Conservation (phyloP, 2,329 filamentous ascomycete species). For the Aaosphaeria arxii region DNA sequence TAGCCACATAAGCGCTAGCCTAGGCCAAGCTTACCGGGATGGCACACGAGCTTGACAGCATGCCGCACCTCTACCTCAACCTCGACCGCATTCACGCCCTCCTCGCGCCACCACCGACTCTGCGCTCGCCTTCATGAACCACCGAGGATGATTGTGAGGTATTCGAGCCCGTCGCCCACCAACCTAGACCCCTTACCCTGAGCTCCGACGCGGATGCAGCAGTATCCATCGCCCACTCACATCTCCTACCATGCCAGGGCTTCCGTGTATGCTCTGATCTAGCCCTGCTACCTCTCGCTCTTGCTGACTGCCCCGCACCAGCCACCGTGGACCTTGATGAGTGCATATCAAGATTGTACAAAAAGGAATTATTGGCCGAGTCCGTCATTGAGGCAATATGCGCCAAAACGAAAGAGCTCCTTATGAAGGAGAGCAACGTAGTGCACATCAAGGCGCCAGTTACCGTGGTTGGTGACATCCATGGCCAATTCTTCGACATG, state of each 20-base stretch:
- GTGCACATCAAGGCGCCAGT: slow-evolving; percentile 95
- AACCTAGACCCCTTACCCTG: slow-evolving; percentile 35
- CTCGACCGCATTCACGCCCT: slow-evolving; percentile 1
- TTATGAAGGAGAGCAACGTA: slow-evolving; percentile 99
- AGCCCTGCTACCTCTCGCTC: slow-evolving; percentile 1
- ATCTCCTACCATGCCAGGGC: slow-evolving; percentile 46
- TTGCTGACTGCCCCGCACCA: slow-evolving; percentile 39
- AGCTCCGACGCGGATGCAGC: slow-evolving; percentile 27
- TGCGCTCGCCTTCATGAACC: slow-evolving; percentile 23
- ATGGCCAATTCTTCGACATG: slow-evolving; percentile 98
- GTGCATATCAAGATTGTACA: slow-evolving; percentile 95
- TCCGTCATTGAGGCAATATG: slow-evolving; percentile 99
- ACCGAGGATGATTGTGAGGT: slow-evolving; percentile 40
- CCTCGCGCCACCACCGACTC: not conserved
- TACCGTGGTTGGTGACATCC: slow-evolving; percentile 96
- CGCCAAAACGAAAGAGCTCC: slow-evolving; percentile 95
- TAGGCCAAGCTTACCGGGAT: not conserved
- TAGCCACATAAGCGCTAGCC: not conserved
- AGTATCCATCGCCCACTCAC: slow-evolving; percentile 11
- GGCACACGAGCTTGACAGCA: not conserved
- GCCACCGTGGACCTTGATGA: slow-evolving; percentile 97
- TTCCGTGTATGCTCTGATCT: slow-evolving; percentile 43
- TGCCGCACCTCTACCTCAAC: slow-evolving; percentile 4
- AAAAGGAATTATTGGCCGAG: slow-evolving; percentile 94
- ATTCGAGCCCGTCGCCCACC: slow-evolving; percentile 35